phyloP scores from a whole-genome alignment of 805 yeast species.

The Metschnikowia sp. region DNA sequence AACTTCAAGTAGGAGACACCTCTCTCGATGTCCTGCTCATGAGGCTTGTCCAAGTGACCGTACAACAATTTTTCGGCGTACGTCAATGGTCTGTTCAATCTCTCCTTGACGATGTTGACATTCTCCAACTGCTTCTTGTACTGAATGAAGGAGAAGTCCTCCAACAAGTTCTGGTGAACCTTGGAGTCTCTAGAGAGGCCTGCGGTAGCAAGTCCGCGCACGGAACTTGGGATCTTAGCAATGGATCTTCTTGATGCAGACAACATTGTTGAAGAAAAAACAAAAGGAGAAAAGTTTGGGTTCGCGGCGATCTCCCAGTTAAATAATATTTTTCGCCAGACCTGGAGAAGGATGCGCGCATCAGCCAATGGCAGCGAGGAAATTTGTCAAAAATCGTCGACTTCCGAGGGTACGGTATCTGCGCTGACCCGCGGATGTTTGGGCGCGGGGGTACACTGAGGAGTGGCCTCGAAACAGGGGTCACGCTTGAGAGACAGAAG shows the following conservation, averaged over 20 bases:
- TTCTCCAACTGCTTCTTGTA: conserved; percentile 90
- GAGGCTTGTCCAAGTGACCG: conserved; percentile 93
- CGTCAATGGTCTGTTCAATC: conserved; percentile 85
- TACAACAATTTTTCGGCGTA: conserved; percentile 93
- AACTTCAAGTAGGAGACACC: conserved; percentile 90
- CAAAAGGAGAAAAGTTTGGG: conserved; percentile 1
- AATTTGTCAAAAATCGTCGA: conserved; percentile 18
- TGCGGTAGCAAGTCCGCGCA: conserved; percentile 22
- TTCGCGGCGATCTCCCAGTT: conserved; percentile 7
- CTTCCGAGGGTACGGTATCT: conserved; percentile 14
- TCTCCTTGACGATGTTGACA: conserved; percentile 75
- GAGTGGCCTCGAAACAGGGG: too few species aligned
- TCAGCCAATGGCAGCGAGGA: conserved; percentile 24
- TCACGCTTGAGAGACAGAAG: background rate
- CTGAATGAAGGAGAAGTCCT: conserved; percentile 80
- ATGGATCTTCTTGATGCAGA: conserved; percentile 40
- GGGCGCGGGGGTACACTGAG: too few species aligned
- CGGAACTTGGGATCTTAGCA: conserved; percentile 19
- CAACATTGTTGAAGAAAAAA: conserved; percentile 29
- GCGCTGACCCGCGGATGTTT: background rate
- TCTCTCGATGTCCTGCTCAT: conserved; percentile 77
- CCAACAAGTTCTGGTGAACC: conserved; percentile 67
- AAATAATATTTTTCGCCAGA: conserved; percentile 11
- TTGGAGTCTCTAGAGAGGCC: conserved; percentile 22
- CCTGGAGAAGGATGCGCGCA: conserved; percentile 12